Base-by-base conservation (phyloP, 805 yeast genomes). In the Yamadazyma olivae region DNA sequence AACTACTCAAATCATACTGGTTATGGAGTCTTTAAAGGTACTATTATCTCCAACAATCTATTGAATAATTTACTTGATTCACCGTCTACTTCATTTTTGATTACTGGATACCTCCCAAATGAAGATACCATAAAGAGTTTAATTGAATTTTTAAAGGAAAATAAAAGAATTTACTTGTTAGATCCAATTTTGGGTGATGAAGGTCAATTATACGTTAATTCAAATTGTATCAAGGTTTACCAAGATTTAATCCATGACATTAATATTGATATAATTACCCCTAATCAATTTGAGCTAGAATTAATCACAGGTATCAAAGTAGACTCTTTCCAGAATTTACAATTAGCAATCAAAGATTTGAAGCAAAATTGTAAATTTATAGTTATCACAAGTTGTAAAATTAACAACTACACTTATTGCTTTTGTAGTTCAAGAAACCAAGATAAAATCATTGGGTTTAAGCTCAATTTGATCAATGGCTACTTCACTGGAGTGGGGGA, bases 401-500 rank as follows among this genome's bases (percentile, higher is more conserved):
- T 39, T 14, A 22, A 17, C 2, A 44, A 45, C 14, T 44, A 45
- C 16, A 51, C 61, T 5, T 55, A 50, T 38, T 61, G 69, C 40
- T 63, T 57, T 4, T 45, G 53, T 3, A 54, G 54, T 3, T 21
- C 41, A 25, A 15, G 24, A 6, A 27, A 27, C 14, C 33, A 34
- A 4, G 53, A 47, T 6, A 18, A 27, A 3, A 45, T 61, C 2
- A 33, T 49, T 4, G 32, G 62, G 31, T 79, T 75, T 49, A 69
- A 70, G 45, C 70, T 83, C 10, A 83, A 85, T 2, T 65, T 70
- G 23, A 74, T 87, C 27, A 77, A 81, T 36, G 81, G 91, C 4
- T 88, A 91, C 56, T 91, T 90, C 61, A 87, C 96, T 0, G 98
- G 98, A 1, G 95, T 93, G 0, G 98, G 98, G 5, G 98, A 90